Evolutionary conservation across 1,284 basidiomycete genomes (phyloP).

Genomic region (Apiotrichum veenhuisii): DNA sequence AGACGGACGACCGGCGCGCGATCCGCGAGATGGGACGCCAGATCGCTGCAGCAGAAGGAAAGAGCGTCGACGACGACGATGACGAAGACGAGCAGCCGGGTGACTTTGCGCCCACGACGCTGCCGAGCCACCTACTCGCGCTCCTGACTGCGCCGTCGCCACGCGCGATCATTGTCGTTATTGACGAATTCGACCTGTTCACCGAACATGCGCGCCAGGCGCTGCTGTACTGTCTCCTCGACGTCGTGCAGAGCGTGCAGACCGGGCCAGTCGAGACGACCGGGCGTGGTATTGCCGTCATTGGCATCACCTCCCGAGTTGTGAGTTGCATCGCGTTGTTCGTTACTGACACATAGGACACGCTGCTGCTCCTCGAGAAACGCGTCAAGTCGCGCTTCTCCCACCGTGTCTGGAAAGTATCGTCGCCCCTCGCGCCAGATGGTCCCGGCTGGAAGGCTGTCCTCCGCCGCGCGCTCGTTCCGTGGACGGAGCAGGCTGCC

Average conservation of each 20-base stretch:
- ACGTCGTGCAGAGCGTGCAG: constrained; percentile 53
- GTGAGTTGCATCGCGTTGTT: constrained; percentile 34
- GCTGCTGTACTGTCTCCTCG: constrained; percentile 75
- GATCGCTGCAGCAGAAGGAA: constrained; percentile 50
- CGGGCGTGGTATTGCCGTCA: constrained; percentile 65
- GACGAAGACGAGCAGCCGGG: constrained; percentile 48
- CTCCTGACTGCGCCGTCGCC: constrained; percentile 73
- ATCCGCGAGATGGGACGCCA: constrained; percentile 88
- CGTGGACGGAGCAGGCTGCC: constrained; percentile 27
- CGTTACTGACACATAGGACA: constrained; percentile 54
- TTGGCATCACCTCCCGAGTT: constrained; percentile 76
- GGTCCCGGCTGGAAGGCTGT: constrained; percentile 55
- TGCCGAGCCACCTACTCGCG: constrained; percentile 70
- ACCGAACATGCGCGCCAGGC: constrained; percentile 82
- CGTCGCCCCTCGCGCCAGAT: constrained; percentile 56
- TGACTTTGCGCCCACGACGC: constrained; percentile 54
- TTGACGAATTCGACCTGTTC: constrained; percentile 90
- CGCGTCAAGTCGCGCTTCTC: constrained; percentile 94
- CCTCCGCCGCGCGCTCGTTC: constrained; percentile 52
- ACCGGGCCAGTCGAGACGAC: constrained; percentile 44
- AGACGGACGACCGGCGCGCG: constrained; percentile 80
- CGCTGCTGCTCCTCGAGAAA: constrained; percentile 85
- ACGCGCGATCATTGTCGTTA: constrained; percentile 72
- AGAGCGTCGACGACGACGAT: constrained; percentile 34
- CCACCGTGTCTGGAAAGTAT: constrained; percentile 74